Conservation (phyloP, 1,139 yeast species). For the Suhomyces bokatorum region DNA sequence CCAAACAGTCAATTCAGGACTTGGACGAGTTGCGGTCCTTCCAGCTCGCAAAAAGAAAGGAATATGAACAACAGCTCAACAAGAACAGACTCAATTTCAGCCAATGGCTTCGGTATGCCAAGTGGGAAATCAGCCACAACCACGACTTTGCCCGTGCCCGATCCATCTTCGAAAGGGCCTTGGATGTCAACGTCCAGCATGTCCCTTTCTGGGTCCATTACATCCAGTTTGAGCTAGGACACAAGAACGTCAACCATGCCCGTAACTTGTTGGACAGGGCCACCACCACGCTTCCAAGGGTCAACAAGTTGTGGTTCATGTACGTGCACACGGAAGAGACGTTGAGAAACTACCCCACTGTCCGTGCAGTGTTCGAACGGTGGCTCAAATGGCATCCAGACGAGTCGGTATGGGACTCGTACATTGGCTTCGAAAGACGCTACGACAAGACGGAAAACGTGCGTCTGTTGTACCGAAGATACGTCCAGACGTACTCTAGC, state of each 20-base stretch:
- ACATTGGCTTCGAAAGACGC: conserved; percentile 68
- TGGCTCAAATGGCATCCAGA: conserved; percentile 82
- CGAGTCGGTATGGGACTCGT: conserved; percentile 72
- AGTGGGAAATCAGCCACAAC: conserved; percentile 76
- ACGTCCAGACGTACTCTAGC: conserved; percentile 53
- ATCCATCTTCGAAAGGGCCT: conserved; percentile 84
- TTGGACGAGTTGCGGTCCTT: conserved; percentile 75
- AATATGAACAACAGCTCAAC: conserved; percentile 82
- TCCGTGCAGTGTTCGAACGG: conserved; percentile 66
- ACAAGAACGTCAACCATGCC: conserved; percentile 82
- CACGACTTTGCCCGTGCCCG: conserved; percentile 75
- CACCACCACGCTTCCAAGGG: conserved; percentile 68
- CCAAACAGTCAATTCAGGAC: conserved; percentile 63
- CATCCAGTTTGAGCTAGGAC: conserved; percentile 72
- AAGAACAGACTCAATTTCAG: conserved; percentile 78
- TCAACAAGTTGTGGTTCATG: conserved; percentile 84
- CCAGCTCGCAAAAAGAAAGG: conserved; percentile 76
- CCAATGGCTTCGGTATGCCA: conserved; percentile 93
- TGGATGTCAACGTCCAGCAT: conserved; percentile 70
- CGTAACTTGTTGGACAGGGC: conserved; percentile 82
- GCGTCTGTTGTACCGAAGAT: conserved; percentile 57
- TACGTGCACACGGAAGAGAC: conserved; percentile 83
- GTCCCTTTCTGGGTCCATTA: conserved; percentile 88
- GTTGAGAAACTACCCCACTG: conserved; percentile 61
- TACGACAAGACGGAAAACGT: conserved; percentile 60